These are phyloP conservation scores for Talaromyces trachyspermus DNA, from an alignment of 495 filamentous ascomycete species.

Conservation along the genomic window DNA sequence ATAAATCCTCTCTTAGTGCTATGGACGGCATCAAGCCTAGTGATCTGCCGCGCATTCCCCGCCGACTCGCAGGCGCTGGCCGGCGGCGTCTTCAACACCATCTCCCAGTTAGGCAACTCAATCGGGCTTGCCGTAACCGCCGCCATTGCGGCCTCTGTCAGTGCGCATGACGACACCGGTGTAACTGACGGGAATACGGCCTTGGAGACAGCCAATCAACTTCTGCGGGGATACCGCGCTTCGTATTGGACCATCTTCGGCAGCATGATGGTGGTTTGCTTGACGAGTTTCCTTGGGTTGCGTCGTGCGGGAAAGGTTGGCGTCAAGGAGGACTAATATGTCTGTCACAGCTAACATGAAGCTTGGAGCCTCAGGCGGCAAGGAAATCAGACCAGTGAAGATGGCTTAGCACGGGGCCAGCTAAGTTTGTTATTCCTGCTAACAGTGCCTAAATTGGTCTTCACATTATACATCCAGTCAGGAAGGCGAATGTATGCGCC, in stretches of 20 bases:
- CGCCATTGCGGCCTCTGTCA: conserved; percentile 19
- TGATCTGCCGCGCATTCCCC: conserved; percentile 51
- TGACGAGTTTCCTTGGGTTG: conserved; percentile 39
- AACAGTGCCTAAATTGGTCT: too few relatives aligned
- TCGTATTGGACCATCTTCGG: conserved; percentile 55
- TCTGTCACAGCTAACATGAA: too few relatives aligned
- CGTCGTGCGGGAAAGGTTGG: conserved; percentile 46
- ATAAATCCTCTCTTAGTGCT: conserved; percentile 18
- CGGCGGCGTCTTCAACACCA: conserved; percentile 57
- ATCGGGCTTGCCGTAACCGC: conserved; percentile 51
- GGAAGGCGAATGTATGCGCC: neutral
- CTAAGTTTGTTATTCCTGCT: too few relatives aligned
- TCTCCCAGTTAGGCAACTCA: conserved; percentile 52
- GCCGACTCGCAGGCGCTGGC: conserved; percentile 50
- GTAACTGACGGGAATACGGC: too few relatives aligned
- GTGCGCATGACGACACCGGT: too few relatives aligned
- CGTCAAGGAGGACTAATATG: neutral
- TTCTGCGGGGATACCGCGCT: conserved; percentile 51
- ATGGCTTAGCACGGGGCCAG: too few relatives aligned
- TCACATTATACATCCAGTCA: too few relatives aligned
- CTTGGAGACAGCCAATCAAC: conserved; percentile 25
- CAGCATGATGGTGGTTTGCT: conserved; percentile 29
- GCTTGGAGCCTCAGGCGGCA: too few relatives aligned
- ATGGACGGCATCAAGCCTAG: conserved; percentile 49
- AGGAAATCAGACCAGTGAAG: too few relatives aligned